Percentiles rank a stretch among this genome's conserved stretches.
These are phyloP conservation scores for Triangularia verruculosa DNA, from an alignment of 2,329 filamentous ascomycete species.

Conservation along the genomic window DNA sequence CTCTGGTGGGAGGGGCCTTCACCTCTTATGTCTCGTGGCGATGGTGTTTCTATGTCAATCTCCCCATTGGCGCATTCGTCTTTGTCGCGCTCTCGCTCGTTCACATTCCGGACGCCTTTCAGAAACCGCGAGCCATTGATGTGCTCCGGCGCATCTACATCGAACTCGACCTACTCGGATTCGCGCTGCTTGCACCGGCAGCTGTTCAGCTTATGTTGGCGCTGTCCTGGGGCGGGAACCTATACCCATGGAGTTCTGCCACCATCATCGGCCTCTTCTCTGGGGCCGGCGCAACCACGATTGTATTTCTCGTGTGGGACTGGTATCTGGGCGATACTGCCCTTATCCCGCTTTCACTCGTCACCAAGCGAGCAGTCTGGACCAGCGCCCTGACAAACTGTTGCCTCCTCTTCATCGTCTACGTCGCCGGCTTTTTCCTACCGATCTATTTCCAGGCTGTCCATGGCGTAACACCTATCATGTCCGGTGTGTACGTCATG, in stretches of 20 bases:
- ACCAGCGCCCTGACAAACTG: conserved; percentile 24
- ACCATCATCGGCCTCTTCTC: conserved; percentile 41
- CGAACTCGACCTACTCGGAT: conserved; percentile 42
- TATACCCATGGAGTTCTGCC: conserved; percentile 39
- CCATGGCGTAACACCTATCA: conserved; percentile 28
- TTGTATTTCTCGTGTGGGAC: conserved; percentile 43
- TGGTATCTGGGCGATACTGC: conserved; percentile 29
- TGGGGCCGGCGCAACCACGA: conserved; percentile 33
- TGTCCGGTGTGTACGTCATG: conserved; percentile 36
- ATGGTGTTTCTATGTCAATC: conserved; percentile 49
- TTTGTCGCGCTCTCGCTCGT: conserved; percentile 34
- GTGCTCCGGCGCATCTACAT: conserved; percentile 31
- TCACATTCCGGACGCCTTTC: conserved; percentile 37
- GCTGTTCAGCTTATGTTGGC: conserved; percentile 44
- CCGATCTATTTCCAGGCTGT: conserved; percentile 41
- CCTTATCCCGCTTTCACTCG: conserved; percentile 29
- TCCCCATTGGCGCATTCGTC: conserved; percentile 41
- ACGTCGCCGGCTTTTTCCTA: conserved; percentile 31
- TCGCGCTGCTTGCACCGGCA: conserved; percentile 42
- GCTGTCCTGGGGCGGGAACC: conserved; percentile 42
- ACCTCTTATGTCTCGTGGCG: conserved; percentile 42
- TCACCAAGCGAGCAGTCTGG: conserved; percentile 27
- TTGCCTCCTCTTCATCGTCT: conserved; percentile 26
- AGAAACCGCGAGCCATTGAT: conserved; percentile 31
- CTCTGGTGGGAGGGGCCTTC: conserved; percentile 45